Evolutionary conservation across 2,329 filamentous ascomycete genomes (phyloP).

Genomic region (Arthrobotrys conoides): DNA sequence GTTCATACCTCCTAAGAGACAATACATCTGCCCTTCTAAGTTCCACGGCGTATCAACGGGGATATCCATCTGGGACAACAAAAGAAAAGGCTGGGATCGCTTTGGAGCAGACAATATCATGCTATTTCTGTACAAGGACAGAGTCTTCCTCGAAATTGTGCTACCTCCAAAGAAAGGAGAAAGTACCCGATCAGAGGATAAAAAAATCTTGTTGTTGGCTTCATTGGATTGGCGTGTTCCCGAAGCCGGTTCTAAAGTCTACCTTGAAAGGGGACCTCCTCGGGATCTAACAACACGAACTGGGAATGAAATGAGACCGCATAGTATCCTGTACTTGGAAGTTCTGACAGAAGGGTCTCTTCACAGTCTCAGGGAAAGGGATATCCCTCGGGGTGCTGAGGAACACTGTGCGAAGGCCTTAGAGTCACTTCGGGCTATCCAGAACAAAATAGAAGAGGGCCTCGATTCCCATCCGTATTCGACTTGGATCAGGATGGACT

Average conservation of each 20-base stretch:
- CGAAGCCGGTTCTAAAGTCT: neutral
- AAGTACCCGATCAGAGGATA: neutral
- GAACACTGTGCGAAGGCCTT: neutral
- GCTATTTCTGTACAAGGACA: neutral
- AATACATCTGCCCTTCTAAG: neutral
- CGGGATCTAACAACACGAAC: too few relatives aligned
- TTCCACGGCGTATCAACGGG: neutral
- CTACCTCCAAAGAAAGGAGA: neutral
- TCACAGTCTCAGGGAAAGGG: neutral
- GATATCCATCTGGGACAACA: neutral
- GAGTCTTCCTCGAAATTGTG: neutral
- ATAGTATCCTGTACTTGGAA: neutral
- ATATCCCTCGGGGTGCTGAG: neutral
- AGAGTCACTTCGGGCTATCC: neutral
- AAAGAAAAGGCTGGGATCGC: neutral
- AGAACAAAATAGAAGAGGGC: neutral
- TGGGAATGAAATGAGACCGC: neutral
- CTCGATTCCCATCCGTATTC: neutral
- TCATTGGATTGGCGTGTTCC: neutral
- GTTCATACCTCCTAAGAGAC: neutral
- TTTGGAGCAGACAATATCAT: neutral
- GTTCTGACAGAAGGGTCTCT: neutral
- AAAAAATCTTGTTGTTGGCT: neutral
- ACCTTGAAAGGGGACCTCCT: neutral
- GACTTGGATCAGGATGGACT: conserved; percentile 2